These are phyloP conservation scores for Talaromyces sp. DNA, from an alignment of 2,329 filamentous ascomycete genomes.

Conservation along the genomic window DNA sequence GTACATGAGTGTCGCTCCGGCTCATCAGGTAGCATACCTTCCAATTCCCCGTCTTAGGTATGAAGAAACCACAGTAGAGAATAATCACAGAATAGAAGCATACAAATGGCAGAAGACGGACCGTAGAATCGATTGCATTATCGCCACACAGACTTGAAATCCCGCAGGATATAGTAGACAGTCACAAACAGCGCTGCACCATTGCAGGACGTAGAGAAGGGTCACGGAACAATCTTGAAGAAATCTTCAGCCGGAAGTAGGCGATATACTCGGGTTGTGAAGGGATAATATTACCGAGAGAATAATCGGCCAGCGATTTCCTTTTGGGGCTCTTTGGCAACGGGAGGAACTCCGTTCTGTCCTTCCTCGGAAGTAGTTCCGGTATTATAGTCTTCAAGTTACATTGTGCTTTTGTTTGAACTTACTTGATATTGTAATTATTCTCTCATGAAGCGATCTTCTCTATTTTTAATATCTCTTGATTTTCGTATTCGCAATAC, in stretches of 20 bases:
- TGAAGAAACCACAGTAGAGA: conserved; percentile 22
- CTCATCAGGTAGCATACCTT: conserved; percentile 18
- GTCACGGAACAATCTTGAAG: no score
- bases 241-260: conserved; percentile 49
- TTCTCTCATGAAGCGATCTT: no score
- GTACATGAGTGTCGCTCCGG: conserved; percentile 19
- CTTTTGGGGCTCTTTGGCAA: neutral
- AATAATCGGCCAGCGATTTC: conserved; percentile 20
- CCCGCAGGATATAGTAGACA: no score
- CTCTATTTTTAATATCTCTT: neutral
- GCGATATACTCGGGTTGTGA: conserved; percentile 44
- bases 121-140: conserved; percentile 26
- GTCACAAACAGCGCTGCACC: no score
- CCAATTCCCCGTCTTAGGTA: conserved; percentile 23
- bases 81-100: conserved; percentile 18
- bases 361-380: neutral
- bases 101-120: conserved; percentile 29
- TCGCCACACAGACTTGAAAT: conserved; percentile 50
- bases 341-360: no score
- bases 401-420: neutral
- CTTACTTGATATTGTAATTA: neutral
- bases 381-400: neutral
- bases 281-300: conserved; percentile 37
- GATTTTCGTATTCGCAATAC: neutral
- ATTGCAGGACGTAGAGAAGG: no score